A percentile compares a stretch with the other conserved stretches of the same genome.
These are phyloP conservation scores for Corynespora cassiicola DNA, from an alignment of 2,329 filamentous ascomycete genomes.

Conservation along the genomic window DNA sequence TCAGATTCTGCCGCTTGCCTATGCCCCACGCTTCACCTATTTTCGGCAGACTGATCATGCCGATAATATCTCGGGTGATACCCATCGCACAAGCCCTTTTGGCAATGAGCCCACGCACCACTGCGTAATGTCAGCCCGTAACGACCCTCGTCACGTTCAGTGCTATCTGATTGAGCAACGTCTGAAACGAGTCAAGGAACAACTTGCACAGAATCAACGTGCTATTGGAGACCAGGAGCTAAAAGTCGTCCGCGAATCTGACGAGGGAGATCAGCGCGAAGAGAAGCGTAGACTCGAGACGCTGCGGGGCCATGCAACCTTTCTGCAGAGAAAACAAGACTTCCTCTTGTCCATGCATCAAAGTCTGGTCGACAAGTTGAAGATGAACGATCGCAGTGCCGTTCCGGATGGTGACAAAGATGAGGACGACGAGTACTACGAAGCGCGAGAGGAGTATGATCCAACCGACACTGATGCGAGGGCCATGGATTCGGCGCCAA, in stretches of 20 bases:
- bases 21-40: conserved; percentile 94
- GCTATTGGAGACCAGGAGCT: conserved; percentile 79
- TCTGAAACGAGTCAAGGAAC: conserved; percentile 76
- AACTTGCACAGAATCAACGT: conserved; percentile 77
- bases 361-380: conserved; percentile 62
- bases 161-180: conserved; percentile 83
- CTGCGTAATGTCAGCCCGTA: conserved; percentile 82
- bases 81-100: conserved; percentile 84
- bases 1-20: conserved; percentile 90
- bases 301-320: conserved; percentile 63
- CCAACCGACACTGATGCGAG: conserved; percentile 51
- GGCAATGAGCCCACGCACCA: conserved; percentile 92
- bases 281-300: conserved; percentile 62
- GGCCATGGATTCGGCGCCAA: conserved; percentile 70
- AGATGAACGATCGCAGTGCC: conserved; percentile 62
- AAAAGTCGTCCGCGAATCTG: conserved; percentile 60
- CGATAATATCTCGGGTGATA: conserved; percentile 78
- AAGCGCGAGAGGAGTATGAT: conserved; percentile 62
- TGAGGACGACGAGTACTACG: conserved; percentile 53
- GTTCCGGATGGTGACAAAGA: conserved; percentile 52
- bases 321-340: conserved; percentile 63
- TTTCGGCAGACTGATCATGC: conserved; percentile 95
- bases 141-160: conserved; percentile 86
- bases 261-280: conserved; percentile 59
- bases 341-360: conserved; percentile 66